Conservation (phyloP, 768 basidiomycete species). For the Artomyces pyxidatus region DNA sequence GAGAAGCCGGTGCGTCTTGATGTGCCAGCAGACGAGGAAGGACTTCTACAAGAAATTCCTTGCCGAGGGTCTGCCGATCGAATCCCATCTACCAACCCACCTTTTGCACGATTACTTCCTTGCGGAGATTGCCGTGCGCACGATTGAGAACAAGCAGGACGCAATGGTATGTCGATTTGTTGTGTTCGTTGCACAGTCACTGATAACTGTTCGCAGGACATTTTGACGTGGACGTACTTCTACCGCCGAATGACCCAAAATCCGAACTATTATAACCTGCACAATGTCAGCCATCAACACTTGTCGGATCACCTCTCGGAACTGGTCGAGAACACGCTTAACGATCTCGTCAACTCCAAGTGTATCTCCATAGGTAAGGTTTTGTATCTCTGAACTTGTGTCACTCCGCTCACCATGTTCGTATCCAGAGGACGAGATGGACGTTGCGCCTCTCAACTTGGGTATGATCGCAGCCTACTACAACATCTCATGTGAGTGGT, state of each 20-base stretch:
- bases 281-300: slow-evolving; percentile 93
- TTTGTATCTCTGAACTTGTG: neutral
- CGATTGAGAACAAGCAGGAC: slow-evolving; percentile 98
- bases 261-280: slow-evolving; percentile 89
- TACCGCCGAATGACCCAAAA: slow-evolving; percentile 98
- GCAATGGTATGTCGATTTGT: slow-evolving; percentile 56
- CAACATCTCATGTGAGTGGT: slow-evolving; percentile 75
- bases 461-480: slow-evolving; percentile 99
- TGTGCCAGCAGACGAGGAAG: slow-evolving; percentile 97
- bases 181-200: neutral
- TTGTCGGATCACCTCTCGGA: slow-evolving; percentile 95
- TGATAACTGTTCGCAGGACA: slow-evolving; percentile 48
- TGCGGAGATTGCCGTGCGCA: slow-evolving; percentile 96
- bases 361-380: slow-evolving; percentile 79
- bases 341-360: slow-evolving; percentile 88
- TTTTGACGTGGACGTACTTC: slow-evolving; percentile 97
- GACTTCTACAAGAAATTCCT: slow-evolving; percentile 99
- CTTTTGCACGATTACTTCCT: slow-evolving; percentile 95
- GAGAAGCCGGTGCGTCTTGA: slow-evolving; percentile 87
- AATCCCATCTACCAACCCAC: slow-evolving; percentile 87
- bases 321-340: slow-evolving; percentile 88
- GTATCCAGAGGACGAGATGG: slow-evolving; percentile 81
- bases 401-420: too few species aligned
- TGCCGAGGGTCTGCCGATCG: slow-evolving; percentile 94
- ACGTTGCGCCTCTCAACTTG: slow-evolving; percentile 82